Evolutionary conservation across 2,329 filamentous ascomycete genomes (phyloP).

Genomic region (Verticillium nubilum): DNA sequence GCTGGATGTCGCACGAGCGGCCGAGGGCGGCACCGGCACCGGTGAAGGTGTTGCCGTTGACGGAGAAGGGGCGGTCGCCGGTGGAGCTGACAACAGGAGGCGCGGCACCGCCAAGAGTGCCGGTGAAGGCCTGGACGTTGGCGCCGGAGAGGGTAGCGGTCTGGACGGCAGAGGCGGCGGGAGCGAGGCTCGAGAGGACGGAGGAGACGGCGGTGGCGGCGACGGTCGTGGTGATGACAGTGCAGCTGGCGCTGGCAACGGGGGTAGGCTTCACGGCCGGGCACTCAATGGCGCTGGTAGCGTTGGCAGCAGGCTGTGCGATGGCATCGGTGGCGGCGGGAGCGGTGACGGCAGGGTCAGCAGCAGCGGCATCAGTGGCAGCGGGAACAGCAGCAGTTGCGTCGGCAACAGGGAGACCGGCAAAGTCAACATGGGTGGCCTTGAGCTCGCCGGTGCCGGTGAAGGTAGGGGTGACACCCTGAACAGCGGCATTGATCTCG

Average conservation of each 20-base stretch:
- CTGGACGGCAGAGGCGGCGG: neutral
- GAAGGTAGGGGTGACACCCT: conserved; percentile 18
- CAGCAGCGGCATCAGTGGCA: neutral
- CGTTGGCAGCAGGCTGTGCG: neutral
- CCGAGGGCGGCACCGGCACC: conserved; percentile 49
- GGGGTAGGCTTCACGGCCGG: neutral
- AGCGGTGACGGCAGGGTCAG: neutral
- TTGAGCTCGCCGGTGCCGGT: conserved; percentile 24
- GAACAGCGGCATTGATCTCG: conserved; percentile 48
- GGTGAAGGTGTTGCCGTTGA: conserved; percentile 53
- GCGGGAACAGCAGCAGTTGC: neutral
- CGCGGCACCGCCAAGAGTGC: conserved; percentile 33
- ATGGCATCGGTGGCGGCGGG: neutral
- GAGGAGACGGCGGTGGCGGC: neutral
- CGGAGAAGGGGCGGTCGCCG: conserved; percentile 45
- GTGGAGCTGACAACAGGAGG: conserved; percentile 33
- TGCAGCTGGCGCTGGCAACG: neutral
- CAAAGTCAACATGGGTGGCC: conserved; percentile 18
- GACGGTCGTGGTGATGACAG: neutral
- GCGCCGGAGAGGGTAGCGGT: conserved; percentile 3
- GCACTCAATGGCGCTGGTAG: neutral
- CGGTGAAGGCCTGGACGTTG: conserved; percentile 42
- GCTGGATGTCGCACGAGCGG: conserved; percentile 57
- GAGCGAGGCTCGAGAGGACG: neutral
- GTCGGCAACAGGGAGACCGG: conserved; percentile 14